phyloP scores from a whole-genome alignment of 768 basidiomycete species.

The Rubroboletus pulcherrimus region DNA sequence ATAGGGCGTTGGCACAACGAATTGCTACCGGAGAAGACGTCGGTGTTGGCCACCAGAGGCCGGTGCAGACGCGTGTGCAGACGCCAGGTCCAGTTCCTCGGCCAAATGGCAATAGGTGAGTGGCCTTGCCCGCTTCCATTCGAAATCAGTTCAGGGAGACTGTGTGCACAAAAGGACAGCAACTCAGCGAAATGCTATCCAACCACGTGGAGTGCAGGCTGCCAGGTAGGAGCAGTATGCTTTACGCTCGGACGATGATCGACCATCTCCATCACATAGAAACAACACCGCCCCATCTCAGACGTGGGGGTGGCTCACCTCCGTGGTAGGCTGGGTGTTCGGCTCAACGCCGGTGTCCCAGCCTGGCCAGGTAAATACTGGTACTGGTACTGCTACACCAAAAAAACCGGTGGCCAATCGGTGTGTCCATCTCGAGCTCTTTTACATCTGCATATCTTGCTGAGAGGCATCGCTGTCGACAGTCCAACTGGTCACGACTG shows the following conservation, averaged over 20 bases:
- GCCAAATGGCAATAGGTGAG: slow-evolving; percentile 1
- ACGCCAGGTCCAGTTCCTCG: background rate
- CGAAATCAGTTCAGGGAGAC: background rate
- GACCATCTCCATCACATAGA: background rate
- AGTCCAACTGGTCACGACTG: slow-evolving; percentile 30
- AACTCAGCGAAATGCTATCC: background rate
- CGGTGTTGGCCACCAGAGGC: background rate
- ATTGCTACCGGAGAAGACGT: slow-evolving; percentile 13
- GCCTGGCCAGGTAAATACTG: background rate
- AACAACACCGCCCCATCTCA: background rate
- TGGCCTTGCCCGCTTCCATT: background rate
- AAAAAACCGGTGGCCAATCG: slow-evolving; percentile 2
- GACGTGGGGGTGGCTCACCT: slow-evolving; percentile 22
- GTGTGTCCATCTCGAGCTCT: slow-evolving; percentile 5
- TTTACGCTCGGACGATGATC: background rate
- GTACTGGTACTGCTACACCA: background rate
- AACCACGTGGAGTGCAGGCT: background rate
- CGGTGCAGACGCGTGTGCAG: background rate
- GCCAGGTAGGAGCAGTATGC: slow-evolving; percentile 7
- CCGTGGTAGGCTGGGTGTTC: slow-evolving; percentile 3
- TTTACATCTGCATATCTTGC: background rate
- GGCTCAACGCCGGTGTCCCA: background rate
- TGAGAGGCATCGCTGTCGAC: background rate
- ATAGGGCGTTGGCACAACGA: slow-evolving; percentile 19
- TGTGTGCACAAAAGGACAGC: slow-evolving; percentile 1